Evolutionary conservation across 768 basidiomycete genomes (phyloP), one percentile per base, ranked within the genome.

Genomic region (Termitomyces sp.): DNA sequence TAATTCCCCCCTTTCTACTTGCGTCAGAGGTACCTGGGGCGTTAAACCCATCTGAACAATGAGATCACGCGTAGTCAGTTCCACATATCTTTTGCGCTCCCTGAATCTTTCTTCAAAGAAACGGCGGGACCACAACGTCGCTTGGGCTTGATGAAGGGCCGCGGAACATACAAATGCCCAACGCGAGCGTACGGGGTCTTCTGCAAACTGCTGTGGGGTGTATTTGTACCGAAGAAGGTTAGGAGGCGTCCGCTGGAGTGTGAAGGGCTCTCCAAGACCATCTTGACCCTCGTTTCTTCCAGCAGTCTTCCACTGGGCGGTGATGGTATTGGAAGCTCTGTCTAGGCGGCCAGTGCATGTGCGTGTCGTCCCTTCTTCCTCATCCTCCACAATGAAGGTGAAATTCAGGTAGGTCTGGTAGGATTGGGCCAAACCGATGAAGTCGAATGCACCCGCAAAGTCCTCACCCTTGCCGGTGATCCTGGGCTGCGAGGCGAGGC

Each of bases 151-250:
- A 59, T 71, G 68, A 8, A 64, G 62, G 8, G 64, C 63, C 0
- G 71, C 67, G 1, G 60, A 64, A 56, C 70, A 69, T 5, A 67
- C 70, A 53, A 72, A 73, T 4, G 66, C 52, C 72, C 72, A 72
- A 21, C 71, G 61, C 5, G 71, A 66, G n/a, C 68, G 60, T 1
- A 62, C 63, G 0, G 69, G 63, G 48, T 70, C 67, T 57, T 70
- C 65, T 6, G 48, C 35, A 46, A 69, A 68, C 50, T 67, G 62
- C 19, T 62, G 54, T 0, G 59, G 43, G 0, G 65, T 66, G 45
- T 70, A 71, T n/a, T 62, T 62, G 54, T 66, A 70, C 42, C 68
- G 59, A 28, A 67, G 54, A n/a, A 70, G 63, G n/a, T 62, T 61
- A 10, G 70, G 68, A 2, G 69, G 65, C 6, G 67, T 71, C 14